Evolutionary conservation across 208 protist genomes (phyloP).

Genomic region (Crithidia brevicula): DNA sequence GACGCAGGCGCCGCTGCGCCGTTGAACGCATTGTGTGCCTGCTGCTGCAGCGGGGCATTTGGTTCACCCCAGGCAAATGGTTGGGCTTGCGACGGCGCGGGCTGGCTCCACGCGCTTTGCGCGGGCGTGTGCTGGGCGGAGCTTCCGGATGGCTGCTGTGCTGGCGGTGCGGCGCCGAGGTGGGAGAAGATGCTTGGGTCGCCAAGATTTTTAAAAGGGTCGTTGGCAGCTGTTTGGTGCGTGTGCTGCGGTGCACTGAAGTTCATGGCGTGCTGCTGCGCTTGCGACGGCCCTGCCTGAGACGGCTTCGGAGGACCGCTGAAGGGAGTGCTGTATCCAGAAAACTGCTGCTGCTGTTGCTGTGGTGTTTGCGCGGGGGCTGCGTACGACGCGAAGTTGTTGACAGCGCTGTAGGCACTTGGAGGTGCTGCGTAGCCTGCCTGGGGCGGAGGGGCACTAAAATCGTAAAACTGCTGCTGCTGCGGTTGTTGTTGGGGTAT

Average conservation of each 20-base stretch:
- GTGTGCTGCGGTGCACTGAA: not conserved
- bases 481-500: not conserved
- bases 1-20: not conserved
- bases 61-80: slow-evolving; percentile 6
- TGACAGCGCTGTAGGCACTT: not conserved
- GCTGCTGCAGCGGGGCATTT: slow-evolving; percentile 20
- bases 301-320: not conserved
- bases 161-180: slow-evolving; percentile 1
- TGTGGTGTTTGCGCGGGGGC: slow-evolving; percentile 4
- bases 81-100: not conserved
- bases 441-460: not conserved
- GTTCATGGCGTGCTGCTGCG: slow-evolving; percentile 6
- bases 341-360: slow-evolving; percentile 19
- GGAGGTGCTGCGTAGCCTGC: not conserved
- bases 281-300: slow-evolving; percentile 2
- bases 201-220: slow-evolving; percentile 13
- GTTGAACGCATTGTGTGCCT: slow-evolving; percentile 13
- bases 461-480: slow-evolving; percentile 20
- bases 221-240: not conserved
- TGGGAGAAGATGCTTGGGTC: slow-evolving; percentile 9
- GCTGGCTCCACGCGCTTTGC: slow-evolving; percentile 1
- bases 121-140: not conserved
- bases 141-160: slow-evolving; percentile 1
- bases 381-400: not conserved
- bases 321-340: not conserved